Percentiles rank a stretch among this genome's conserved stretches.
These are phyloP conservation scores for Cinchona pubescens DNA, from an alignment of 257 asterid species.

Conservation along the genomic window DNA sequence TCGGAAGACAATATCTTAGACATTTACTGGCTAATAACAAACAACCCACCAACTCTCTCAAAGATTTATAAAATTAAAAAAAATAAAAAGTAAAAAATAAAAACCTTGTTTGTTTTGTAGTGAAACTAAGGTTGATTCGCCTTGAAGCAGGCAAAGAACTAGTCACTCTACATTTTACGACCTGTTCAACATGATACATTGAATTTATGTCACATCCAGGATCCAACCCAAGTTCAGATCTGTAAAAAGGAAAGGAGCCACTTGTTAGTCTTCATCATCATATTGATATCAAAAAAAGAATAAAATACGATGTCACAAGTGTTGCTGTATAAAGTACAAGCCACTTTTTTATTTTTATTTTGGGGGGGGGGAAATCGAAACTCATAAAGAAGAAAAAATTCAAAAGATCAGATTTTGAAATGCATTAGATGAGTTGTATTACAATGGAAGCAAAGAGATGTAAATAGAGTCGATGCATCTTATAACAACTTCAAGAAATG, in stretches of 20 bases:
- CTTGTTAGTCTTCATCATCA: constrained; percentile 7
- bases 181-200: constrained; percentile 92
- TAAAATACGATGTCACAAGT: background rate
- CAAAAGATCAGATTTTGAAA: background rate
- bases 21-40: background rate
- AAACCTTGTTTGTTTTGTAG: constrained; percentile 68
- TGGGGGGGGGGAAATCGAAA: background rate
- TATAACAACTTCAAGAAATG: background rate
- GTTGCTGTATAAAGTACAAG: too few species aligned
- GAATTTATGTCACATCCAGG: constrained; percentile 73
- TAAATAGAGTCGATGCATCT: background rate
- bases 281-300: background rate
- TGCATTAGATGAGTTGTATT: background rate
- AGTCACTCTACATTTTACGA: constrained; percentile 87
- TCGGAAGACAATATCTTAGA: background rate
- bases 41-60: constrained; percentile 13
- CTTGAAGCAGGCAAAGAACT: constrained; percentile 59
- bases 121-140: constrained; percentile 80
- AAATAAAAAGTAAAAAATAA: too few species aligned
- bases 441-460: background rate
- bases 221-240: constrained; percentile 91
- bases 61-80: constrained; percentile 23
- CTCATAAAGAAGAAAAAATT: background rate
- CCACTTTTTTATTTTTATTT: too few species aligned
- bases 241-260: constrained; percentile 34